Base-by-base conservation (phyloP, 176 grass and related monocot species). In the Cenchrus fungigraminus region DNA sequence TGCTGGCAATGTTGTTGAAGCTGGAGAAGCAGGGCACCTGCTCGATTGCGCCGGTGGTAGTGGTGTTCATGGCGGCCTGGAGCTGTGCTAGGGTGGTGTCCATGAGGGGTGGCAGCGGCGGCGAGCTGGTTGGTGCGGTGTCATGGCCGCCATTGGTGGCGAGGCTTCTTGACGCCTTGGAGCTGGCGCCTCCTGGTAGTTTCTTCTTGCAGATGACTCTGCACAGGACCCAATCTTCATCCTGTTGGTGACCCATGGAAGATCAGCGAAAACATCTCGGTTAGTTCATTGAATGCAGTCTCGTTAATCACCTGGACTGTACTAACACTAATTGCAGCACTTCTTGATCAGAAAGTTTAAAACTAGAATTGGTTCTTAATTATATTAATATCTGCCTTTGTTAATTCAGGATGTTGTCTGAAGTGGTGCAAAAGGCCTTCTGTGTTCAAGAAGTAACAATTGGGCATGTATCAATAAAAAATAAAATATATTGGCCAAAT, bases 21-120 rank as follows among this genome's bases (percentile, higher is more conserved):
- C 86, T 99, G 97, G 97, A 99, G 97, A 99, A 99, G 97, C 97
- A 99, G 97, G 97, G 97, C 97, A 99, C 97, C 87, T 99, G 97
- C 97, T 91, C 88, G 88, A 97, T 15, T 67, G 86, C 86, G 3
- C 86, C 29, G 19, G 46, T 1, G 77, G 58, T 0, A 9, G 72
- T 47, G 60, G 52, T 62, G 84, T 82, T 74, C 85, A 89, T 54
- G 82, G 72, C 80, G 61, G 88, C 84, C 32, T 91, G 93, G 87
- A 80, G 89, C 84, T 95, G 88, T 52, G 83, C 87, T 63, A 91
- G 82, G 75, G 90, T 89, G 57, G 85, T 91, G 83, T 99, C 97
- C 83, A 86, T 92, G 63, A 94, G 93, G 15, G 88, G 58, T 50
- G 97, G 94, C 63, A 99, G 83, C 58, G 87, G 92, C 0, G 88